These are phyloP conservation scores for Verticillium nonalfalfae DNA, from an alignment of 2,329 filamentous ascomycete species.

Conservation along the genomic window DNA sequence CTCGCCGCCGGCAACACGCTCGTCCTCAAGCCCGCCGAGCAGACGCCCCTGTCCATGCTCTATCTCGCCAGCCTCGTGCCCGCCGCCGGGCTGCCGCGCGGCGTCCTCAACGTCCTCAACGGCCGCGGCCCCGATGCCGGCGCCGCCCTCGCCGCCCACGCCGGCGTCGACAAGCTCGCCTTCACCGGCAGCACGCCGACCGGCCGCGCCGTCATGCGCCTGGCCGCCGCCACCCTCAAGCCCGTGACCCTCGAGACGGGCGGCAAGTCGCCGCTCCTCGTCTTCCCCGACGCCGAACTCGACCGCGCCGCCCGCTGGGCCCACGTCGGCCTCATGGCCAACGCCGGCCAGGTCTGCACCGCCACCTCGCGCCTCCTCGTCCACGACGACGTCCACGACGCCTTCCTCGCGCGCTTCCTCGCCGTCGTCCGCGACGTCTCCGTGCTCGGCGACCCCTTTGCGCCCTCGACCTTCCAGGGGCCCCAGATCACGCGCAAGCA, in stretches of 20 bases:
- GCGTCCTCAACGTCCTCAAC: constrained; percentile 66
- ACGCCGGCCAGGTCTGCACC: constrained; percentile 55
- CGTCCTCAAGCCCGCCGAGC: constrained; percentile 54
- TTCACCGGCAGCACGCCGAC: constrained; percentile 68
- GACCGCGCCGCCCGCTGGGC: constrained; percentile 55
- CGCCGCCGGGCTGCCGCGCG: constrained; percentile 66
- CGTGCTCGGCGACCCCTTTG: constrained; percentile 59
- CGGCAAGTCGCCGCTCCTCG: constrained; percentile 52
- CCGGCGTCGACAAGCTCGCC: constrained; percentile 62
- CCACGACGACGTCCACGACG: constrained; percentile 49
- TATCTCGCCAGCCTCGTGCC: constrained; percentile 58
- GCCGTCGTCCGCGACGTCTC: constrained; percentile 46
- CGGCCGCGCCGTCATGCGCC: constrained; percentile 64
- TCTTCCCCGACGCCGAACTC: constrained; percentile 55
- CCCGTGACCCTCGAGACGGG: constrained; percentile 55
- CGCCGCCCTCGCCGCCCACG: constrained; percentile 56
- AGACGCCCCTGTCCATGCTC: constrained; percentile 53
- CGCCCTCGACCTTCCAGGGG: constrained; percentile 58
- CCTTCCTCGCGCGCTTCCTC: constrained; percentile 58
- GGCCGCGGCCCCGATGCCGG: constrained; percentile 59
- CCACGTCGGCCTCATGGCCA: constrained; percentile 38
- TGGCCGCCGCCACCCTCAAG: constrained; percentile 53
- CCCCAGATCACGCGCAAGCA: constrained; percentile 61
- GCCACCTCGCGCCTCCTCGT: constrained; percentile 54
- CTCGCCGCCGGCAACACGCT: constrained; percentile 52